phyloP scores from a whole-genome alignment of 768 basidiomycete species.

The Mycena galericulata region DNA sequence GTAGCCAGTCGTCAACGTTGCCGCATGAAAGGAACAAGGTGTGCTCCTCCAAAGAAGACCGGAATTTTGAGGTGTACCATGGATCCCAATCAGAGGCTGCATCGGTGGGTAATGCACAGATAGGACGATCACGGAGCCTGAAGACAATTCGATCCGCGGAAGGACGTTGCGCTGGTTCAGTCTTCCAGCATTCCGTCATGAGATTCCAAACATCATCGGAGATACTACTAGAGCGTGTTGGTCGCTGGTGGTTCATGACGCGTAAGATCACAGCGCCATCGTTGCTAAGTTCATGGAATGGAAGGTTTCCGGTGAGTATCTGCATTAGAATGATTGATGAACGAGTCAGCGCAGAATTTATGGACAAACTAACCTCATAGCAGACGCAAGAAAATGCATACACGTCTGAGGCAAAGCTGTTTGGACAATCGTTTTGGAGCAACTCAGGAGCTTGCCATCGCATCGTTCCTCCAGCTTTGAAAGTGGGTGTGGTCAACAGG shows the following conservation, averaged over 20 bases:
- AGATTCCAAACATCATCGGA: constrained; percentile 23
- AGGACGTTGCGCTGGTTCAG: constrained; percentile 14
- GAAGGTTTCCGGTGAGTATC: constrained; percentile 41
- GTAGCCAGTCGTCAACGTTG: constrained; percentile 27
- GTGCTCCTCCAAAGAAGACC: constrained; percentile 32
- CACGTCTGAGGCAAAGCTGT: constrained; percentile 40
- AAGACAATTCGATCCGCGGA: constrained; percentile 20
- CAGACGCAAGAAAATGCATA: constrained; percentile 45
- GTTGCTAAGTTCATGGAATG: constrained; percentile 35
- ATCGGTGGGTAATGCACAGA: constrained; percentile 19
- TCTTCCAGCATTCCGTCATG: constrained; percentile 29
- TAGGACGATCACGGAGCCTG: constrained; percentile 21
- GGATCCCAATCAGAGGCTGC: constrained; percentile 27
- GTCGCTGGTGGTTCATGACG: constrained; percentile 31
- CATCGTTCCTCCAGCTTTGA: constrained; percentile 36
- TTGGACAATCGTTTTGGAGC: constrained; percentile 31
- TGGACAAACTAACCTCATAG: constrained; percentile 41
- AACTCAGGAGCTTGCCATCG: constrained; percentile 47
- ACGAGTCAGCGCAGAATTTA: neutral
- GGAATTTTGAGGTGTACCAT: constrained; percentile 31
- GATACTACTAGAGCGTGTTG: constrained; percentile 4
- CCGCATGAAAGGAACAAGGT: constrained; percentile 30
- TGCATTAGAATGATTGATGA: neutral
- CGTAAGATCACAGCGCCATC: constrained; percentile 35
- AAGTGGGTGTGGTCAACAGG: constrained; percentile 31